Evolutionary conservation across 108 stramenopile genomes (phyloP).

Genomic region (Skeletonema tropicum): DNA sequence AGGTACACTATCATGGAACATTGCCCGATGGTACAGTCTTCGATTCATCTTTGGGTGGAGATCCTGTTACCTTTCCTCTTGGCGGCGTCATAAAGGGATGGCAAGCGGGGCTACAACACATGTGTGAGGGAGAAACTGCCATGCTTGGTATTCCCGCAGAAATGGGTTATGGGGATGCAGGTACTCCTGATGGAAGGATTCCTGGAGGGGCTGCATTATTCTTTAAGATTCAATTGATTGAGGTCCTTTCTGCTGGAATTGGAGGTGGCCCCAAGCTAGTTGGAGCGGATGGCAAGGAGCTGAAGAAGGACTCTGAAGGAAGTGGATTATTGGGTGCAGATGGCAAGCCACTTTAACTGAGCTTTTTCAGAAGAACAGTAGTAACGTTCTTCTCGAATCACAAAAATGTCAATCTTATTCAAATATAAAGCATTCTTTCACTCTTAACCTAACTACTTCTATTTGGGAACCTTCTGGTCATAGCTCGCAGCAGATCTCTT

Average conservation of each 20-base stretch:
- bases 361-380: too few relatives aligned
- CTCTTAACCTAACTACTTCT: slow-evolving; percentile 7
- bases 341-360: slow-evolving; percentile 33
- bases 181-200: slow-evolving; percentile 83
- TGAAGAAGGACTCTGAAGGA: slow-evolving; percentile 44
- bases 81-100: slow-evolving; percentile 81
- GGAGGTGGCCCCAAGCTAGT: slow-evolving; percentile 69
- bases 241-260: slow-evolving; percentile 76
- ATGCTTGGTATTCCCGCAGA: slow-evolving; percentile 88
- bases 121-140: slow-evolving; percentile 88
- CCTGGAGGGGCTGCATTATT: slow-evolving; percentile 86
- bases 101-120: slow-evolving; percentile 70
- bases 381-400: too few relatives aligned
- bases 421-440: slow-evolving; percentile 3
- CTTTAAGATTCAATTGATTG: slow-evolving; percentile 85
- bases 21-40: slow-evolving; percentile 87
- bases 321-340: slow-evolving; percentile 69
- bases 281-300: slow-evolving; percentile 70
- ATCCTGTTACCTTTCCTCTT: slow-evolving; percentile 77
- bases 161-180: slow-evolving; percentile 75
- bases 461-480: slow-evolving; percentile 19
- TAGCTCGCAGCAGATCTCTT: slow-evolving; percentile 28
- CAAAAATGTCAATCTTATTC: too few relatives aligned
- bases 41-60: slow-evolving; percentile 74
- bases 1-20: slow-evolving; percentile 86